Conservation (phyloP, 441 rosid genomes). For the Cnidoscolus chayamansa region DNA sequence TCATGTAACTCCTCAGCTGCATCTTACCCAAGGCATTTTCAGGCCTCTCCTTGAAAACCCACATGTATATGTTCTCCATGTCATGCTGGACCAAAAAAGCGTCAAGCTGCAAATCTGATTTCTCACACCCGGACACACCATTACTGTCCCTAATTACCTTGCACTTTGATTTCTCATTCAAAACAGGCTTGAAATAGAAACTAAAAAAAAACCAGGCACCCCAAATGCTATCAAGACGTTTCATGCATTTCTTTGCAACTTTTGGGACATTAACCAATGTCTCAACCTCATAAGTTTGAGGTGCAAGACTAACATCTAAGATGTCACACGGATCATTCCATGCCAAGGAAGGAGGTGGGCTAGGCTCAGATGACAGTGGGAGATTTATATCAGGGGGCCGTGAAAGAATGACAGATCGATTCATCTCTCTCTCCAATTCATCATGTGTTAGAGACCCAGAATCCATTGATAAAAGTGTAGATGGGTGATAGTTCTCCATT, state of each 20-base stretch:
- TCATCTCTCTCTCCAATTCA: conserved; percentile 69
- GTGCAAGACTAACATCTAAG: conserved; percentile 63
- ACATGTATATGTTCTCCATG: conserved; percentile 95
- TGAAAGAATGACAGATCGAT: conserved; percentile 47
- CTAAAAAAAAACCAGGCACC: conserved; percentile 93
- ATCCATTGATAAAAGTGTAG: conserved; percentile 84
- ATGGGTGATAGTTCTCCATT: conserved; percentile 83
- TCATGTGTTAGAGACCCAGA: conserved; percentile 65
- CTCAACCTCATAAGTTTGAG: conserved; percentile 69
- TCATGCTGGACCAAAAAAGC: conserved; percentile 87
- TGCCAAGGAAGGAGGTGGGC: conserved; percentile 56
- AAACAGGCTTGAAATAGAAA: conserved; percentile 78
- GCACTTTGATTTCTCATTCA: conserved; percentile 70
- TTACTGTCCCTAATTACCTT: conserved; percentile 59
- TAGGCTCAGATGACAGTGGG: conserved; percentile 66
- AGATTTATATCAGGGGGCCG: conserved; percentile 85
- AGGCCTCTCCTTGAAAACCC: conserved; percentile 89
- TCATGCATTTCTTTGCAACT: conserved; percentile 61
- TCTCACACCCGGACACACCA: conserved; percentile 76
- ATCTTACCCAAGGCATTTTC: conserved; percentile 86
- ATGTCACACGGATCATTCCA: conserved; percentile 77
- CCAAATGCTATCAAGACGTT: conserved; percentile 84
- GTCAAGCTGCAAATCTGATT: conserved; percentile 75
- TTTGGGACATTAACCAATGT: conserved; percentile 56
- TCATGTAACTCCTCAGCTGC: conserved; percentile 91